Percentiles rank a stretch among this genome's conserved stretches.
Evolutionary conservation across 257 asterid genomes (phyloP).

Genomic region (Coffea canephora): DNA sequence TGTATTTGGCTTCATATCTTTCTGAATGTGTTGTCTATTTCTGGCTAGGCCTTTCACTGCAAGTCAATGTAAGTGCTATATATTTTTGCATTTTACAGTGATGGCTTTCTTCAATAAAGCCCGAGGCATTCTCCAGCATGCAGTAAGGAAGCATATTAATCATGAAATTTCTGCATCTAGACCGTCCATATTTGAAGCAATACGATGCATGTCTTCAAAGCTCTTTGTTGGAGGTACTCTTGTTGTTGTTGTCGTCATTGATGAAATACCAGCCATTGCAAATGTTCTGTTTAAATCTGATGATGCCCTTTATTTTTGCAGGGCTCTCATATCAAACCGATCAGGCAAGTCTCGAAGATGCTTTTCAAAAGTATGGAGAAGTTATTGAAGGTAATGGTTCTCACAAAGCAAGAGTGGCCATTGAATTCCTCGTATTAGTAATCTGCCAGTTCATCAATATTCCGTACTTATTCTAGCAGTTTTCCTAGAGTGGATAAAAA

Average conservation of each 20-base stretch:
- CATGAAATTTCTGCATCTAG: slow-evolving; percentile 43
- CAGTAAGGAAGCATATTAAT: slow-evolving; percentile 37
- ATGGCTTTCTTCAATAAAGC: slow-evolving; percentile 85
- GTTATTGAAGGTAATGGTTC: slow-evolving; percentile 62
- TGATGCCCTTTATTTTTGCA: slow-evolving; percentile 28
- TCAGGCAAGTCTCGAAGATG: slow-evolving; percentile 55
- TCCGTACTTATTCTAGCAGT: not conserved
- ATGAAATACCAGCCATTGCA: not conserved
- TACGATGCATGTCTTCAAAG: slow-evolving; percentile 87
- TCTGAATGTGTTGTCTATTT: not conserved
- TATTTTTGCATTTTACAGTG: slow-evolving; percentile 7
- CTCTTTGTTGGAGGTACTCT: slow-evolving; percentile 72
- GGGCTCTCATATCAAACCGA: slow-evolving; percentile 67
- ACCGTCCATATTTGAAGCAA: slow-evolving; percentile 59
- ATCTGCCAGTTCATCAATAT: not conserved
- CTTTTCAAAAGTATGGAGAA: slow-evolving; percentile 69
- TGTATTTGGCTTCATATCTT: not conserved
- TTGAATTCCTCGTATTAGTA: not conserved
- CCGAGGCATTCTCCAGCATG: slow-evolving; percentile 50
- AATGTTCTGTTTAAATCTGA: not conserved
- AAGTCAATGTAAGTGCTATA: not conserved
- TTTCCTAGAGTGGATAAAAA: not conserved
- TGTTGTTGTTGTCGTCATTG: not conserved
- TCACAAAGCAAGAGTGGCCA: not conserved
- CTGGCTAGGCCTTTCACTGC: not conserved